Conservation (phyloP, 192 early-diverging fungal genomes). For the Backusella morwellensis region DNA sequence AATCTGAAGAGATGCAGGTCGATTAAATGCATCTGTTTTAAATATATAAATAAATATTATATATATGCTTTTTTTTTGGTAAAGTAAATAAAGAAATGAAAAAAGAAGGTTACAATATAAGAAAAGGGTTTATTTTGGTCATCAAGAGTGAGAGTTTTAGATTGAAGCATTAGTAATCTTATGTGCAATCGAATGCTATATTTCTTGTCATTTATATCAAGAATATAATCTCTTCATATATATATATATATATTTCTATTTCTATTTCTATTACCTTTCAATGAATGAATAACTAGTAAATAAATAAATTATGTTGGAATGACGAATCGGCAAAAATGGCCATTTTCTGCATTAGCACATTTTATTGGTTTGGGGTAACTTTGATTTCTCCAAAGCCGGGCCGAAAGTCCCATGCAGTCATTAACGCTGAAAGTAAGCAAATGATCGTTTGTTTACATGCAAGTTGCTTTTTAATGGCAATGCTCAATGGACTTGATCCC, state of each 20-base stretch:
- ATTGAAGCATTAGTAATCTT: too few relatives aligned
- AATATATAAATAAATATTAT: neutral
- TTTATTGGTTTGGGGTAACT: too few relatives aligned
- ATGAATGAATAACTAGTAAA: too few relatives aligned
- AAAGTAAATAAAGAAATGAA: neutral
- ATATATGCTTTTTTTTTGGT: neutral
- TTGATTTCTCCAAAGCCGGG: neutral
- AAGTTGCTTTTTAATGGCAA: neutral
- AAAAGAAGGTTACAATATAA: neutral
- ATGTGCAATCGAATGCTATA: too few relatives aligned
- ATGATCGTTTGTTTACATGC: neutral
- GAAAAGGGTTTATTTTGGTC: neutral
- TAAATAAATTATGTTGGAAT: too few relatives aligned
- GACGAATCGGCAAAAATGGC: too few relatives aligned
- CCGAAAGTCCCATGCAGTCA: neutral
- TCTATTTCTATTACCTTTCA: too few relatives aligned
- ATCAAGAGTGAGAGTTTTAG: too few relatives aligned
- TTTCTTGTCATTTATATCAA: too few relatives aligned
- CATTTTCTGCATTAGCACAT: too few relatives aligned
- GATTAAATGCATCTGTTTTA: neutral
- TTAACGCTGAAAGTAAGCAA: neutral
- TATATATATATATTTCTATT: too few relatives aligned
- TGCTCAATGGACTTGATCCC: neutral
- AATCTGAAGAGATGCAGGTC: slow-evolving; percentile 5
- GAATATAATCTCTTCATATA: too few relatives aligned